Conservation (phyloP, 2,329 filamentous ascomycete genomes). For the Diaporthe aspalathi region DNA sequence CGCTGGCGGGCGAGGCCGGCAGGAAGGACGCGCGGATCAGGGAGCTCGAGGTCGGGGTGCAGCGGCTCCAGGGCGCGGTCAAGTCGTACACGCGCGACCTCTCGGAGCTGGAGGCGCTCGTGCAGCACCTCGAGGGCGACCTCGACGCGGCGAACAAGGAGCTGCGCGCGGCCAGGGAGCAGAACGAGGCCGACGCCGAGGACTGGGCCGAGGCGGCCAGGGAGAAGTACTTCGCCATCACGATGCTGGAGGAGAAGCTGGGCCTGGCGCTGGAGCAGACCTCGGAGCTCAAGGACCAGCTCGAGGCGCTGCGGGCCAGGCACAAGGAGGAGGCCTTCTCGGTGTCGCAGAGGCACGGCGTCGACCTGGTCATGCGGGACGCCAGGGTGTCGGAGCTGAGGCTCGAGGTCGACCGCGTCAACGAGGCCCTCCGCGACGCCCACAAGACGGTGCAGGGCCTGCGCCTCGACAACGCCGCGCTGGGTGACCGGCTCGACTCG, state of each 20-base stretch:
- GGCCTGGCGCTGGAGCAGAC: conserved; percentile 53
- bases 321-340: conserved; percentile 44
- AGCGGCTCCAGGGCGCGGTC: conserved; percentile 63
- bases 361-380: conserved; percentile 63
- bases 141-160: conserved; percentile 47
- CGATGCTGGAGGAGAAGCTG: conserved; percentile 59
- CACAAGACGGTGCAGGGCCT: conserved; percentile 59
- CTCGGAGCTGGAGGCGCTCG: conserved; percentile 62
- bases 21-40: conserved; percentile 54
- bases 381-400: conserved; percentile 61
- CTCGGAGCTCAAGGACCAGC: conserved; percentile 52
- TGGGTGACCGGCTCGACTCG: conserved; percentile 51
- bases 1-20: conserved; percentile 43
- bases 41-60: conserved; percentile 62
- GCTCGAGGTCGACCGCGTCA: conserved; percentile 60
- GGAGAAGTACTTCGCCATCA: conserved; percentile 52
- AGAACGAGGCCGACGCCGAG: conserved; percentile 51
- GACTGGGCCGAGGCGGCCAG: conserved; percentile 49
- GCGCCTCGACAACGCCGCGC: conserved; percentile 57
- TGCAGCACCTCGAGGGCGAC: conserved; percentile 60
- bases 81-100: conserved; percentile 66
- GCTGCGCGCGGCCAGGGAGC: conserved; percentile 30
- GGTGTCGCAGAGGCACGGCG: conserved; percentile 57
- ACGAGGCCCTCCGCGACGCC: conserved; percentile 57
- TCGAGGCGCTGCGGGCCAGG: conserved; percentile 49